Conservation (phyloP, 1,284 basidiomycete genomes). For the Cryptococcus sp. region DNA sequence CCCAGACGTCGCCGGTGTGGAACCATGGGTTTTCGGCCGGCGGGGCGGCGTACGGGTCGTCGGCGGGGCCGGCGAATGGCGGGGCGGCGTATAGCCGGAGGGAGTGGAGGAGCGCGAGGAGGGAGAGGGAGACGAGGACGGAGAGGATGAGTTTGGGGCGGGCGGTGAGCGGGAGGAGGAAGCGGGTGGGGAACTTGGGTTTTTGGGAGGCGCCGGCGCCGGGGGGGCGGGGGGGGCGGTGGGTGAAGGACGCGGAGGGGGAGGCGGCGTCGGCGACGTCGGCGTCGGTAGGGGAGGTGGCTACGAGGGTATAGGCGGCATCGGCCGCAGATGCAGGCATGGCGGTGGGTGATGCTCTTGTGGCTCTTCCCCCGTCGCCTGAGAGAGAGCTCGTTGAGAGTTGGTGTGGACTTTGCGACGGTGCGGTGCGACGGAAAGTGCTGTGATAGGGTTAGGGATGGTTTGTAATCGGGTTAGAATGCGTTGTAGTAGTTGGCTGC, state of each 20-base stretch:
- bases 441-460: too few relatives aligned
- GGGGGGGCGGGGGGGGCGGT: not conserved
- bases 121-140: not conserved
- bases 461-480: too few relatives aligned
- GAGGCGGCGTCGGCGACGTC: not conserved
- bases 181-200: not conserved
- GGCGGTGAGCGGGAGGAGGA: not conserved
- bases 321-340: too few relatives aligned
- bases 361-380: too few relatives aligned
- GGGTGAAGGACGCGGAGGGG: not conserved
- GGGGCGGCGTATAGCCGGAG: not conserved
- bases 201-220: too few relatives aligned
- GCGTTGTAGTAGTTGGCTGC: too few relatives aligned
- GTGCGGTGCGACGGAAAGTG: too few relatives aligned
- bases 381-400: too few relatives aligned
- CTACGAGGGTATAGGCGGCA: not conserved
- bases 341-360: too few relatives aligned
- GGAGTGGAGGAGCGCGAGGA: not conserved
- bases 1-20: slow-evolving; percentile 26
- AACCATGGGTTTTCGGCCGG: slow-evolving; percentile 27
- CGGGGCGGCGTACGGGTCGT: not conserved
- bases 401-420: too few relatives aligned
- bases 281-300: not conserved
- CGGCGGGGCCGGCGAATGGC: not conserved
- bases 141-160: not conserved